phyloP scores from a whole-genome alignment of 495 filamentous ascomycete genomes.

The Parathielavia appendiculata region DNA sequence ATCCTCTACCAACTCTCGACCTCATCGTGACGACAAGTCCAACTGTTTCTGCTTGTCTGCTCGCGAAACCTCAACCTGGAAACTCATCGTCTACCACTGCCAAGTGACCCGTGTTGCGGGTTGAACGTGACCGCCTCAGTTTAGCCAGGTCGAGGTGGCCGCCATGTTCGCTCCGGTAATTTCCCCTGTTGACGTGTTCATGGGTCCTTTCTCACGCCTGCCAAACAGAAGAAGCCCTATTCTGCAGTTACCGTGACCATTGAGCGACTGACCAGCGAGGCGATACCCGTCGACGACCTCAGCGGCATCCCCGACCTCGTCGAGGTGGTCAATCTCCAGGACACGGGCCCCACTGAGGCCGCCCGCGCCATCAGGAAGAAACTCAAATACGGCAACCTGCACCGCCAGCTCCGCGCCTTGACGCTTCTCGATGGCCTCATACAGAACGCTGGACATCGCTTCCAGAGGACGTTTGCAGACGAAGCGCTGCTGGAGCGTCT shows the following conservation, averaged over 20 bases:
- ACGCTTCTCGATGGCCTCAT: constrained; percentile 90
- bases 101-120: background rate
- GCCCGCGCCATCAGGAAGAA: constrained; percentile 94
- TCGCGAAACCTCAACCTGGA: no score
- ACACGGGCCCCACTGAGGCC: constrained; percentile 81
- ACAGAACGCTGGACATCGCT: constrained; percentile 85
- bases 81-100: no score
- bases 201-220: background rate
- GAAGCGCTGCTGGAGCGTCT: constrained; percentile 91
- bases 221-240: constrained; percentile 78
- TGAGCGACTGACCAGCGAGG: constrained; percentile 82
- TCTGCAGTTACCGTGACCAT: constrained; percentile 92
- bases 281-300: constrained; percentile 84
- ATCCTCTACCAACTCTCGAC: no score
- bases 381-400: constrained; percentile 93
- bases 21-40: no score
- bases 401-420: constrained; percentile 85
- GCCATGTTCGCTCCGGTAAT: constrained; percentile 43
- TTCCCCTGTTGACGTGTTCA: background rate
- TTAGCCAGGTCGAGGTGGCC: background rate
- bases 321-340: constrained; percentile 87
- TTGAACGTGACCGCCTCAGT: background rate
- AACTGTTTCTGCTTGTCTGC: no score
- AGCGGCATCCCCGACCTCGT: constrained; percentile 90
- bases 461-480: constrained; percentile 82